These are phyloP conservation scores for Naumovozyma castellii DNA, from an alignment of 805 yeast genomes.

Conservation along the genomic window DNA sequence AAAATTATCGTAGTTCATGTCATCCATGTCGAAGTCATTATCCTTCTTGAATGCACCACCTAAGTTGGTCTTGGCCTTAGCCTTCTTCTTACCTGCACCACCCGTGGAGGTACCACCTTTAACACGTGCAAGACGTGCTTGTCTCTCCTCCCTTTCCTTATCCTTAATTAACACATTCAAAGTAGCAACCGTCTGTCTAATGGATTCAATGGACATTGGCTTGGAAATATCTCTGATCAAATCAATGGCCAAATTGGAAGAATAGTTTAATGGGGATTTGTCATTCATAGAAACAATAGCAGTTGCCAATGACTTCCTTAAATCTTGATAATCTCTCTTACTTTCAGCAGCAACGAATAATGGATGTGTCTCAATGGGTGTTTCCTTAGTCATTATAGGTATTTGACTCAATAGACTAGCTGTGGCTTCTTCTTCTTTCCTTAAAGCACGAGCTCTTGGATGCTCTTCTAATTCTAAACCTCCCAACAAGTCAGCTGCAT, in stretches of 20 bases:
- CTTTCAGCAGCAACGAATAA: conserved; percentile 65
- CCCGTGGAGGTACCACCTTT: conserved; percentile 82
- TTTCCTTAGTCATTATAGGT: conserved; percentile 30
- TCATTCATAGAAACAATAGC: conserved; percentile 52
- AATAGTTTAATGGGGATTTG: conserved; percentile 55
- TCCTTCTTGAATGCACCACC: conserved; percentile 59
- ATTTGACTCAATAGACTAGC: conserved; percentile 17
- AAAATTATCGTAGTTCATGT: conserved; percentile 47
- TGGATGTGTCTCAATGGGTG: conserved; percentile 70
- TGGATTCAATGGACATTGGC: conserved; percentile 73
- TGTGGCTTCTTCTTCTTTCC: conserved; percentile 31
- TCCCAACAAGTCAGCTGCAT: conserved; percentile 87
- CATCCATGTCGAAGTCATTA: conserved; percentile 44
- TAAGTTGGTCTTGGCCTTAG: conserved; percentile 61
- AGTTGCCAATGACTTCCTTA: conserved; percentile 62
- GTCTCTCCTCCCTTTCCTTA: conserved; percentile 84
- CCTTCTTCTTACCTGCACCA: conserved; percentile 94
- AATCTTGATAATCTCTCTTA: conserved; percentile 68
- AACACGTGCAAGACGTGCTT: conserved; percentile 62
- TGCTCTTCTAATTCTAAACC: conserved; percentile 48
- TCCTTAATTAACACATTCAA: conserved; percentile 72
- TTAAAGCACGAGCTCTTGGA: conserved; percentile 34
- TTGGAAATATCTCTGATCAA: conserved; percentile 73
- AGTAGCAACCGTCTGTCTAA: conserved; percentile 78
- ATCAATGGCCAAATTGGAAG: conserved; percentile 72